Conservation (phyloP, 2,329 filamentous ascomycete genomes). For the Clonostachys sp. region DNA sequence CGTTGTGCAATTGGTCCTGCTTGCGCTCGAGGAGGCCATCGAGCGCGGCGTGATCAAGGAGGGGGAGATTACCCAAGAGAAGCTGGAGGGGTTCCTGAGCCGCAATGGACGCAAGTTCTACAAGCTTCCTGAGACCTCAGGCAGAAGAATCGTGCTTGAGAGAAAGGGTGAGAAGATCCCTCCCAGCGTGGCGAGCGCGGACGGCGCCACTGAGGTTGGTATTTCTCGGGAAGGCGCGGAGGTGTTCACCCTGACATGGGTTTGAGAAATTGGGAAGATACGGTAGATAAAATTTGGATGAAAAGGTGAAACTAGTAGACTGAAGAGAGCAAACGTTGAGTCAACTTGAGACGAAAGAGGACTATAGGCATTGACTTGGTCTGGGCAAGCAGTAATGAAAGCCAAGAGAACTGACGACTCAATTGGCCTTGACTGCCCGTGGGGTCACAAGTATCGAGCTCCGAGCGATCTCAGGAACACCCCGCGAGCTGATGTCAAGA, state of each 20-base stretch:
- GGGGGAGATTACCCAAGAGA: conserved; percentile 48
- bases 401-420: too few relatives aligned
- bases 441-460: too few relatives aligned
- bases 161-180: conserved; percentile 33
- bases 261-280: too few relatives aligned
- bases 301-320: too few relatives aligned
- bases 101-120: conserved; percentile 51
- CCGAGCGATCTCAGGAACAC: too few relatives aligned
- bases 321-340: too few relatives aligned
- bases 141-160: conserved; percentile 27
- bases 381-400: too few relatives aligned
- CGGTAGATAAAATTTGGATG: too few relatives aligned
- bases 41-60: conserved; percentile 45
- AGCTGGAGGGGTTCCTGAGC: conserved; percentile 50
- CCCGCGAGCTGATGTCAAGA: too few relatives aligned
- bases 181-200: conserved; percentile 27
- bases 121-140: conserved; percentile 20
- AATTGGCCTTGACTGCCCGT: too few relatives aligned
- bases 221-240: conserved; percentile 32
- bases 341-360: too few relatives aligned
- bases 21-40: conserved; percentile 57
- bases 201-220: conserved; percentile 35
- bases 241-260: conserved; percentile 35
- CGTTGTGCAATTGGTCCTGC: conserved; percentile 59
- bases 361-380: too few relatives aligned